Base-by-base conservation (phyloP, 2,329 filamentous ascomycete species). In the Exophiala aquamarina region DNA sequence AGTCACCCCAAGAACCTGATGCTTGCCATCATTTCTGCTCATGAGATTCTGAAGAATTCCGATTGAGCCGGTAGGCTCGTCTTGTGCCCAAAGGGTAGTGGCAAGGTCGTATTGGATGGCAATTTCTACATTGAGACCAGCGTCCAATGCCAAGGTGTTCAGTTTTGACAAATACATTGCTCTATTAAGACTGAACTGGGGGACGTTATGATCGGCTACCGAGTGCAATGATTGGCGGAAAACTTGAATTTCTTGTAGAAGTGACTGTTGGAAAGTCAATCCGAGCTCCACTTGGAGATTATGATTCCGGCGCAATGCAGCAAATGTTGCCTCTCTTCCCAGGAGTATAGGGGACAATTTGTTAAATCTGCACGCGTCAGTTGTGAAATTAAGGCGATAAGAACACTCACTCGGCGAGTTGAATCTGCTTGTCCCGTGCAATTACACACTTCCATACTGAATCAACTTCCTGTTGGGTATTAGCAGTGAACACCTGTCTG, bases 81-180 rank as follows among this genome's bases (percentile, higher is more conserved):
- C 90, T 63, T 95, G 87, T 53, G 94, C 89, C 92, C 93, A 98
- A 1, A 98, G 73, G 5, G 94, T 89, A 60, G 87, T 89, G 9
- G 94, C 91, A 6, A 88, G 81, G 65, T 97, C 93, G 44, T 92
- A 80, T 54, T 84, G 83, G 31, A 90, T 81, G 10, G 84, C 84
- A 10, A 84, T 87, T 61, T 90, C 86, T 35, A 96, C 81, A 47
- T 83, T 79, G 2, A 97, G 70, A 0, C 86, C 88, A n/a, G 89
- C 67, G 0, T 79, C 73, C 50, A 78, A 76, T 62, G 87, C 93
- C 3, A 83, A 73, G 4, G 74, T 64, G n/a, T 90, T 81, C 19
- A 97, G 76, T 45, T 88, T 83, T 10, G 83, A 87, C n/a, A 98
- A 75, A 19, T 86, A 83, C 2, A 91, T 93, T 10, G 90, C 87